phyloP scores from a whole-genome alignment of 2,329 filamentous ascomycete species.

The Stachybotrys elegans region DNA sequence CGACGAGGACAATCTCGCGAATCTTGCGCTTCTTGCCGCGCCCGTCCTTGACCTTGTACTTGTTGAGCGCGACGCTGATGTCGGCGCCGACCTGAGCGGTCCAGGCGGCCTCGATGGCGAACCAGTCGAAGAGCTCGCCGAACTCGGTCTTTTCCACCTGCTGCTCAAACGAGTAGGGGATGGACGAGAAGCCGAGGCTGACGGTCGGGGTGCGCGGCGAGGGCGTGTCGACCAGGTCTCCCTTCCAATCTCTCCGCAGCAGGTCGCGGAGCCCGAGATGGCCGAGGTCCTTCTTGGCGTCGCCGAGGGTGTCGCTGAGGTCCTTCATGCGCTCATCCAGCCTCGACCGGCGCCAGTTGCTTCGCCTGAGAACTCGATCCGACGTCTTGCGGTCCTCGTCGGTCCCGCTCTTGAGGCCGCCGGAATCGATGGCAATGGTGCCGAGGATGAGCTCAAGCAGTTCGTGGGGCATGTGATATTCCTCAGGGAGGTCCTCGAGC shows the following conservation, averaged over 20 bases:
- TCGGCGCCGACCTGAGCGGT: slow-evolving; percentile 38
- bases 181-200: slow-evolving; percentile 38
- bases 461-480: slow-evolving; percentile 43
- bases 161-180: slow-evolving; percentile 39
- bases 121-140: slow-evolving; percentile 41
- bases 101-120: slow-evolving; percentile 42
- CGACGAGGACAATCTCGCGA: slow-evolving; percentile 38
- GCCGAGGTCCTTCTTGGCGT: slow-evolving; percentile 37
- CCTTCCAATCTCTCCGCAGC: slow-evolving; percentile 41
- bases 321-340: slow-evolving; percentile 36
- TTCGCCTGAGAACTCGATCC: slow-evolving; percentile 32
- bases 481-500: slow-evolving; percentile 33
- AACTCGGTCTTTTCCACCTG: slow-evolving; percentile 41
- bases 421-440: slow-evolving; percentile 41
- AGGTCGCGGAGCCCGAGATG: slow-evolving; percentile 36
- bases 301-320: slow-evolving; percentile 30
- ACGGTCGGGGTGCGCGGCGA: slow-evolving; percentile 39
- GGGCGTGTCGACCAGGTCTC: slow-evolving; percentile 39
- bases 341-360: slow-evolving; percentile 32
- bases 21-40: slow-evolving; percentile 36
- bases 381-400: slow-evolving; percentile 32
- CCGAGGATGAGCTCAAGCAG: slow-evolving; percentile 40
- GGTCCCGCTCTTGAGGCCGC: slow-evolving; percentile 32
- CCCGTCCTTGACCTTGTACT: slow-evolving; percentile 35
- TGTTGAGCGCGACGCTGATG: slow-evolving; percentile 38